phyloP scores from a whole-genome alignment of 2,329 filamentous ascomycete genomes.

The Fusarium guadeloupense region DNA sequence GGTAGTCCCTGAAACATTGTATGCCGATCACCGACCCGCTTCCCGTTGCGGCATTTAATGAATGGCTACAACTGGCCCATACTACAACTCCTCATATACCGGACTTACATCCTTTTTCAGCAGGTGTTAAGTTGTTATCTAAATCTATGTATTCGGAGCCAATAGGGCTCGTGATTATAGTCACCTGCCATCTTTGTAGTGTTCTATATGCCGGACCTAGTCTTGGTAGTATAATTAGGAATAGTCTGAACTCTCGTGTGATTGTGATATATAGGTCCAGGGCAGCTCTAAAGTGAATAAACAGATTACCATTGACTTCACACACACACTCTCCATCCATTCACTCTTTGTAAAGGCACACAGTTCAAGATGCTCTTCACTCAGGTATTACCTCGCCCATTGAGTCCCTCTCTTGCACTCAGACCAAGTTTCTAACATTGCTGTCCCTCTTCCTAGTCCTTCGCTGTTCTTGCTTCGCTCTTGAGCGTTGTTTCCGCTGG shows the following conservation, averaged over 20 bases:
- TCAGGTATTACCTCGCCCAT: slow-evolving; percentile 11
- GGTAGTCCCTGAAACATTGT: slow-evolving; percentile 25
- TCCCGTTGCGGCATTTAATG: not conserved
- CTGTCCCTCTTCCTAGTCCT: slow-evolving; percentile 12
- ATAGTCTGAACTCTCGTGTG: not conserved
- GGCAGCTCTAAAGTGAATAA: not conserved
- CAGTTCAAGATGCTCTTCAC: slow-evolving; percentile 36
- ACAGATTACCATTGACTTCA: not conserved
- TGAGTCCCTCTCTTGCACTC: too few relatives aligned
- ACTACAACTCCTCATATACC: slow-evolving; percentile 5
- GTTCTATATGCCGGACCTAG: slow-evolving; percentile 1
- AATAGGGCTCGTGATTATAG: slow-evolving; percentile 8
- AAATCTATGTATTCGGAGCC: not conserved
- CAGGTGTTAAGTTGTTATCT: slow-evolving; percentile 30
- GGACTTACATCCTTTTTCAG: slow-evolving; percentile 27
- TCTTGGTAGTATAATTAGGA: slow-evolving; percentile 14
- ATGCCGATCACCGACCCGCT: slow-evolving; percentile 33
- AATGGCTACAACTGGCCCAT: not conserved
- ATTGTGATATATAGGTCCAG: not conserved
- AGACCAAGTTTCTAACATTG: not conserved
- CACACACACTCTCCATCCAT: not conserved
- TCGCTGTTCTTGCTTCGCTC: slow-evolving; percentile 43
- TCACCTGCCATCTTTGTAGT: slow-evolving; percentile 26
- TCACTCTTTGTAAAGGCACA: not conserved
- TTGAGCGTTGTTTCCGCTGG: slow-evolving; percentile 42